These are phyloP conservation scores for Phytophthora citrophthora DNA, from an alignment of 352 stramenopile genomes.

Conservation along the genomic window DNA sequence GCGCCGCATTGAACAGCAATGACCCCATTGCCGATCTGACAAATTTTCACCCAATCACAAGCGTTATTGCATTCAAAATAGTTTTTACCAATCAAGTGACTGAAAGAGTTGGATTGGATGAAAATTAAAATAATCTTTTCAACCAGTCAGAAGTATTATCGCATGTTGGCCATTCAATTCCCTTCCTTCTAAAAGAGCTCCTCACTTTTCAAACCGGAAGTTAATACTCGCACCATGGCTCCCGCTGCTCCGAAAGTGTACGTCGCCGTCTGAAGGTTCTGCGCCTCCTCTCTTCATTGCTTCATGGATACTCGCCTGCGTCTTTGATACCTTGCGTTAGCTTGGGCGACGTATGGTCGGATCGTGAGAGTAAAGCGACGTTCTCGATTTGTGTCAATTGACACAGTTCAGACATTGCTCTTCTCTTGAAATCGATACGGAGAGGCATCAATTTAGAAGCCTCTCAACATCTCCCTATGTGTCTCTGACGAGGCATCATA, in stretches of 20 bases:
- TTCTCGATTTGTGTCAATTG: slow-evolving; percentile 1
- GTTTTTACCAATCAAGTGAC: slow-evolving; percentile 37
- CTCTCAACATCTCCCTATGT: slow-evolving; percentile 80
- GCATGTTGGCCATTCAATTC: slow-evolving; percentile 47
- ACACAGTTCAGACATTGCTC: slow-evolving; percentile 14
- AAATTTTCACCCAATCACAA: slow-evolving; percentile 5
- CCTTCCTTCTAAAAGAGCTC: not conserved
- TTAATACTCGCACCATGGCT: slow-evolving; percentile 78
- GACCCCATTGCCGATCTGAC: slow-evolving; percentile 37
- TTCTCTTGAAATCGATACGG: slow-evolving; percentile 91
- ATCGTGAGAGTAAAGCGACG: slow-evolving; percentile 86
- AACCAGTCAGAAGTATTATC: slow-evolving; percentile 32
- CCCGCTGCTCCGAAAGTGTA: slow-evolving; percentile 85
- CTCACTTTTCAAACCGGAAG: slow-evolving; percentile 92
- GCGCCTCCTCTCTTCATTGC: slow-evolving; percentile 8
- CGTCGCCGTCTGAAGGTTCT: slow-evolving; percentile 37
- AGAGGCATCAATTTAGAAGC: slow-evolving; percentile 22
- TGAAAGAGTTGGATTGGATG: not conserved
- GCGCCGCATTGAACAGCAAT: slow-evolving; percentile 65
- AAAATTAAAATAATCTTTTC: slow-evolving; percentile 23
- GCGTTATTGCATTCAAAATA: not conserved
- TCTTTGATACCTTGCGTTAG: slow-evolving; percentile 10
- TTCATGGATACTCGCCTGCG: slow-evolving; percentile 68
- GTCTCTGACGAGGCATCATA: slow-evolving; percentile 57
- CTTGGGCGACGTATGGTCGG: slow-evolving; percentile 55